Evolutionary conservation across 2,329 filamentous ascomycete species (phyloP), one percentile per base, ranked within the genome.

Genomic region (Hypoxylon sp.): DNA sequence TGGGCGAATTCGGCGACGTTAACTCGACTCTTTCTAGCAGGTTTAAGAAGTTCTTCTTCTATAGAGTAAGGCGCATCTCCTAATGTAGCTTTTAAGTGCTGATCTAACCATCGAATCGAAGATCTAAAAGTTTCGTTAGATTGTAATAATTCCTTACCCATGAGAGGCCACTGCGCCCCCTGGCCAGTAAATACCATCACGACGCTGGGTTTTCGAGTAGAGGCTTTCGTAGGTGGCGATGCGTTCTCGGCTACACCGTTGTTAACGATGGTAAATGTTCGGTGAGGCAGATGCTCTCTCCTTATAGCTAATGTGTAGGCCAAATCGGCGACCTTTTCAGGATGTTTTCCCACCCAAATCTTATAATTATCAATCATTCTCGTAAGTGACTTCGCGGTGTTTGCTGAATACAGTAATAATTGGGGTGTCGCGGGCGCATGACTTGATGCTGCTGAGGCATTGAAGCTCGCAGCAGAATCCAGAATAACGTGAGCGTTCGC

Each of bases 401-500:
- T 69, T 0, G 63, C 68, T 0, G 68, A 65, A 44, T 64, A 70
- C 5, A 66, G 28, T 3, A 69, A 19, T 6, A 70, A 43, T 10
- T 63, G 59, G 26, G 51, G 65, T n/a, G 28, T 54, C 1, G 20
- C 22, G 17, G 55, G 43, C 4, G 32, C 22, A 11, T 24, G 11
- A 2, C 13, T 19, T 8, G 3, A 4, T 37, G 1, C 15, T n/a
- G 34, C 37, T 0, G 34, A 26, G 15, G 56, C 54, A 5, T 51
- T 58, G 48, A 65, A 64, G n/a, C 53, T 50, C 8, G 61, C 56
- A 5, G 69, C 65, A 1, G 64, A 68, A 22, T 70, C 68, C 19
- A 70, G 19, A 26, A 70, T 63, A 4, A 70, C 72, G 28, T 79
- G 78, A 1, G 73, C 76, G 52, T 79, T 79, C 1, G 75, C 57